phyloP scores from a whole-genome alignment of 176 grass and related monocot genomes.

The Microstegium vimineum region DNA sequence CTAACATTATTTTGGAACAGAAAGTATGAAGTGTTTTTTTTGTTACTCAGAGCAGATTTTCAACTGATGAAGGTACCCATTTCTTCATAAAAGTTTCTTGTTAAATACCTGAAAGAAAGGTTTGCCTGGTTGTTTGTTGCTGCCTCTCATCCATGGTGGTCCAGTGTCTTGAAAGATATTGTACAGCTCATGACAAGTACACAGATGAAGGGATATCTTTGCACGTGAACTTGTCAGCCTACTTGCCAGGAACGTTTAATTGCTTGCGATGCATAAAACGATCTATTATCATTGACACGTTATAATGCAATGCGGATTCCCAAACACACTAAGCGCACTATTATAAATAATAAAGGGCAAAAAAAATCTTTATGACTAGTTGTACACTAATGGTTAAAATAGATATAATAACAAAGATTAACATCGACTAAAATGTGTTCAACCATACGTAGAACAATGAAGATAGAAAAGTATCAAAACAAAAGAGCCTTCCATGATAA shows the following conservation, averaged over 20 bases:
- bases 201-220: not conserved
- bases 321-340: no score
- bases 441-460: no score
- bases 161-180: not conserved
- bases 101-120: not conserved
- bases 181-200: not conserved
- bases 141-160: not conserved
- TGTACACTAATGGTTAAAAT: no score
- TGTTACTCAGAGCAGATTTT: not conserved
- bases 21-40: not conserved
- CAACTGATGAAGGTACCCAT: not conserved
- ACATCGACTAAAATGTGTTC: no score
- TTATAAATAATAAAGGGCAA: no score
- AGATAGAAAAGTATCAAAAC: no score
- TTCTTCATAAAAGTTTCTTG: not conserved
- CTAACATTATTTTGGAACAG: not conserved
- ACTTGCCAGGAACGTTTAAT: not conserved
- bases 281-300: no score
- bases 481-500: no score
- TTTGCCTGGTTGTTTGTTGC: not conserved
- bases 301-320: no score
- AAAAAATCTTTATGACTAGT: no score
- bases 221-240: not conserved
- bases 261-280: no score
- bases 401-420: no score